phyloP scores from a whole-genome alignment of 768 basidiomycete species.

The Russula foetens region DNA sequence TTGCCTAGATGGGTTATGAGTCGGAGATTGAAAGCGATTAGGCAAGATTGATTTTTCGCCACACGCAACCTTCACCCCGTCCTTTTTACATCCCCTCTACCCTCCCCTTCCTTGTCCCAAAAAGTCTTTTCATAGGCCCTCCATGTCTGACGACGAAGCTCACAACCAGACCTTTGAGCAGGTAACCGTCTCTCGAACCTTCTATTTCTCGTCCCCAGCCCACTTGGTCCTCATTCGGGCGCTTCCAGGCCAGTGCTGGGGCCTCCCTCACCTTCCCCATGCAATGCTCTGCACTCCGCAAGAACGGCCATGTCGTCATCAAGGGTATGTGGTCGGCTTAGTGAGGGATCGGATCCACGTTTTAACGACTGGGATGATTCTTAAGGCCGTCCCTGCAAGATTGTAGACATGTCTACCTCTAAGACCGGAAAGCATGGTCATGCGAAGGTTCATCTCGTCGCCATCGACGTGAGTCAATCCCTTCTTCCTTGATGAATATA shows the following conservation, averaged over 20 bases:
- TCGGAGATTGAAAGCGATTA: conserved; percentile 37
- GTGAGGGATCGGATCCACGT: not conserved
- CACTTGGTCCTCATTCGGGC: conserved; percentile 13
- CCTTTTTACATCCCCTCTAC: conserved; percentile 25
- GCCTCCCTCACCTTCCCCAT: conserved; percentile 76
- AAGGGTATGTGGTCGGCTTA: conserved; percentile 35
- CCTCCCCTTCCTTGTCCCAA: conserved; percentile 22
- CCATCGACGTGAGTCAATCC: conserved; percentile 72
- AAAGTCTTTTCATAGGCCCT: conserved; percentile 11
- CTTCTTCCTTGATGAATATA: not conserved
- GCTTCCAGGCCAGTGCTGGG: conserved; percentile 52
- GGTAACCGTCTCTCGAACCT: conserved; percentile 32
- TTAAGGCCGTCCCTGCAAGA: conserved; percentile 22
- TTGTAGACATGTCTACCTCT: conserved; percentile 22
- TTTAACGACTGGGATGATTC: not conserved
- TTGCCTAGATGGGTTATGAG: conserved; percentile 19
- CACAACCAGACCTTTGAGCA: conserved; percentile 86
- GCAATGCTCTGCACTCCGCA: conserved; percentile 96
- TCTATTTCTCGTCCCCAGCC: not conserved
- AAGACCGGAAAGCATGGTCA: conserved; percentile 98
- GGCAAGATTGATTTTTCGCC: conserved; percentile 27
- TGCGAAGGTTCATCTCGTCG: conserved; percentile 98
- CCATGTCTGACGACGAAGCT: conserved; percentile 83
- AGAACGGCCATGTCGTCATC: conserved; percentile 92
- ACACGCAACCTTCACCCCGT: conserved; percentile 21